Evolutionary conservation across 2,329 filamentous ascomycete genomes (phyloP).

Genomic region (Raffaelea albimanens): DNA sequence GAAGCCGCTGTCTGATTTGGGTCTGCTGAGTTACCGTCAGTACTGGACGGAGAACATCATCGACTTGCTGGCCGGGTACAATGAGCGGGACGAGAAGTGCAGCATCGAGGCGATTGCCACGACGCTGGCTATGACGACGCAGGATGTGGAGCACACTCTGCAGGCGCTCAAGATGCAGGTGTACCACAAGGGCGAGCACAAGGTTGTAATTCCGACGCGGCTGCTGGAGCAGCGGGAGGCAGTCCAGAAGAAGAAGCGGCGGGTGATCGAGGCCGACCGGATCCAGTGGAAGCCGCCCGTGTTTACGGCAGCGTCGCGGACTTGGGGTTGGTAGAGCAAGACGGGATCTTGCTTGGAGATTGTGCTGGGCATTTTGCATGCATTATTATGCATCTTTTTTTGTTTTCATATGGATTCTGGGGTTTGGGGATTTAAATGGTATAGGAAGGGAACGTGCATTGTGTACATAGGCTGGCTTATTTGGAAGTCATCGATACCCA

Average conservation of each 20-base stretch:
- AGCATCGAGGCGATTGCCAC: conserved; percentile 80
- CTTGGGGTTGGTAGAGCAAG: conserved; percentile 97
- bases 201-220: conserved; percentile 83
- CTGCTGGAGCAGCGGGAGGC: conserved; percentile 73
- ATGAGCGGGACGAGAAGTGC: conserved; percentile 58
- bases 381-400: no score
- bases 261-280: conserved; percentile 64
- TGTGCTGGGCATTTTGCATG: no score
- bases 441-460: no score
- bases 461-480: no score
- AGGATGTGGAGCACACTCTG: conserved; percentile 89
- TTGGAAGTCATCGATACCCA: not conserved
- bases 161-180: conserved; percentile 92
- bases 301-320: conserved; percentile 79
- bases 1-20: conserved; percentile 90
- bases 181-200: conserved; percentile 93
- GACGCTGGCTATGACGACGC: conserved; percentile 86
- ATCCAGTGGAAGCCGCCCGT: conserved; percentile 96
- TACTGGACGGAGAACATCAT: conserved; percentile 97
- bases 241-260: conserved; percentile 67
- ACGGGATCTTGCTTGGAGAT: no score
- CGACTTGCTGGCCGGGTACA: conserved; percentile 68
- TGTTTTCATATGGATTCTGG: not conserved
- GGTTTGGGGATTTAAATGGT: no score
- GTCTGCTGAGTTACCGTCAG: conserved; percentile 85